phyloP scores from a whole-genome alignment of 352 stramenopile species.

The Pythium dissotocum region DNA sequence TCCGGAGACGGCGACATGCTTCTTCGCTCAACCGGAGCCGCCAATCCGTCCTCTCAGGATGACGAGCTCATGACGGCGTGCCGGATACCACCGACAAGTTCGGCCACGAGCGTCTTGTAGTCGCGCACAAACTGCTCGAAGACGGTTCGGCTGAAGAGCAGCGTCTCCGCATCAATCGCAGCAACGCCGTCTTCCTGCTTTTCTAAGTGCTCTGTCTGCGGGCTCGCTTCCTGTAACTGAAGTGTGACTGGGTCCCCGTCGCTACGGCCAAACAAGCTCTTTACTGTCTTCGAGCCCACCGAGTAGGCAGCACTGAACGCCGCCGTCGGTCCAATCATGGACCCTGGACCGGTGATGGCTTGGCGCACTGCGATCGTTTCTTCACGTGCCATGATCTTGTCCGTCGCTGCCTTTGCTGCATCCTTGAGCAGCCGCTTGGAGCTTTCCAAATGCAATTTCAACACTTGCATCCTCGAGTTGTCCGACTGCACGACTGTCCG shows the following conservation, averaged over 20 bases:
- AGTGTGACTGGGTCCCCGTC: background rate
- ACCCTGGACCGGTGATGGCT: constrained; percentile 61
- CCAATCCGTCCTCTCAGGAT: no score
- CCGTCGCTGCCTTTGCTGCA: constrained; percentile 45
- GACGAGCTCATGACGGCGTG: constrained; percentile 26
- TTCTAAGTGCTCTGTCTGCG: constrained; percentile 11
- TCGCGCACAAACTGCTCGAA: constrained; percentile 65
- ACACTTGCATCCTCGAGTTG: constrained; percentile 49
- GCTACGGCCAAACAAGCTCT: constrained; percentile 52
- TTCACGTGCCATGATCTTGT: constrained; percentile 59
- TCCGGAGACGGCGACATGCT: no score
- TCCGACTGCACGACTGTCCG: constrained; percentile 58
- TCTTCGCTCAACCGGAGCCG: no score
- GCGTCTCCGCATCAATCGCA: constrained; percentile 43
- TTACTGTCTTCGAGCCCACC: constrained; percentile 71
- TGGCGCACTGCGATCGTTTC: constrained; percentile 71
- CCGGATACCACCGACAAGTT: constrained; percentile 34
- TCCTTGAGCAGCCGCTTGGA: constrained; percentile 48
- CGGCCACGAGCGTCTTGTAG: constrained; percentile 37
- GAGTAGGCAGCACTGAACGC: constrained; percentile 74
- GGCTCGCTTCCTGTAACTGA: background rate
- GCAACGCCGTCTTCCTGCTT: background rate
- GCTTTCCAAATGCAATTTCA: constrained; percentile 66
- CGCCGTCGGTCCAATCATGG: constrained; percentile 70
- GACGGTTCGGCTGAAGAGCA: constrained; percentile 72